Evolutionary conservation across 192 early-diverging fungal genomes (phyloP).

Genomic region (Irineochytrium annulatum): DNA sequence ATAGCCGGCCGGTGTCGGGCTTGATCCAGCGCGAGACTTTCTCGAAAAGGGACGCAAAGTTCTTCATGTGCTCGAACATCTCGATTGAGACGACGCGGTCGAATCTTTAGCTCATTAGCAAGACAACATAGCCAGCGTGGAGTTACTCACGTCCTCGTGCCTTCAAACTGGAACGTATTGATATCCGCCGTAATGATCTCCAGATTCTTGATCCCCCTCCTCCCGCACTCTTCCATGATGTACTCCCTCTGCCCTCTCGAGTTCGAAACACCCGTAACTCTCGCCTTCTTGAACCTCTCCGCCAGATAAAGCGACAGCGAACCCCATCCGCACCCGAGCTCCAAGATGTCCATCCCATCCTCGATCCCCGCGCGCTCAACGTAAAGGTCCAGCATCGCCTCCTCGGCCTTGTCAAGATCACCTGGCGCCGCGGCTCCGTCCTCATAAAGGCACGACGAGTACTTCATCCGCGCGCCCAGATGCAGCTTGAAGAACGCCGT

Average conservation of each 20-base stretch:
- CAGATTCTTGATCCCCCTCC: constrained; percentile 48
- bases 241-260: constrained; percentile 50
- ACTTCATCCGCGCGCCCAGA: constrained; percentile 55
- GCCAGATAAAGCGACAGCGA: constrained; percentile 52
- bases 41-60: constrained; percentile 48
- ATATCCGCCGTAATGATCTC: constrained; percentile 55
- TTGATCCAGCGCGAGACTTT: constrained; percentile 57
- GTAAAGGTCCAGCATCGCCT: constrained; percentile 58
- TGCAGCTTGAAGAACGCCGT: constrained; percentile 49
- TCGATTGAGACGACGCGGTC: constrained; percentile 55
- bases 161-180: constrained; percentile 42
- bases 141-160: constrained; percentile 27
- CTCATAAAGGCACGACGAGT: constrained; percentile 57
- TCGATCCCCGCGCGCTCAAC: constrained; percentile 39
- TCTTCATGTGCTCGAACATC: constrained; percentile 70
- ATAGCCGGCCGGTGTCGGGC: constrained; percentile 51
- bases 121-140: not conserved
- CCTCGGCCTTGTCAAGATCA: constrained; percentile 53
- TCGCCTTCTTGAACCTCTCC: constrained; percentile 53
- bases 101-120: constrained; percentile 27
- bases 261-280: constrained; percentile 56
- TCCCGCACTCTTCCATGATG: constrained; percentile 36
- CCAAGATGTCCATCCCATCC: constrained; percentile 57
- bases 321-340: constrained; percentile 67
- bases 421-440: constrained; percentile 10